Evolutionary conservation across 345 rosid species (phyloP).

Genomic region (Luvunga scandens): DNA sequence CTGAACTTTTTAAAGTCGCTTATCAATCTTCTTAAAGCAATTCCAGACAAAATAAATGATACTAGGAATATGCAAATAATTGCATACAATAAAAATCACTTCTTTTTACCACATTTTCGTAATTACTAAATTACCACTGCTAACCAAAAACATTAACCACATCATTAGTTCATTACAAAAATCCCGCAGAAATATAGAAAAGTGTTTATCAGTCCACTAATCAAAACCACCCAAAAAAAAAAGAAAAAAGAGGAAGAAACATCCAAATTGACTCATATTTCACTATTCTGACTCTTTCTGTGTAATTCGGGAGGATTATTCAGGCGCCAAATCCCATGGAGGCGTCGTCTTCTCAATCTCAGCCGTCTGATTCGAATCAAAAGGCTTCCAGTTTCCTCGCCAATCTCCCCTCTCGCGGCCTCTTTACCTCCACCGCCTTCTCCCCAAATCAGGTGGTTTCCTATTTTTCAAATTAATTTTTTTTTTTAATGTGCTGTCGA

Average conservation of each 20-base stretch:
- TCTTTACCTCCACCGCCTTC: slow-evolving; percentile 65
- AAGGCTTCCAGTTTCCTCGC: slow-evolving; percentile 57
- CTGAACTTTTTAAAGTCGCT: fast-evolving
- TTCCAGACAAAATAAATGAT: fast-evolving
- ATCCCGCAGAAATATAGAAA: too few relatives aligned
- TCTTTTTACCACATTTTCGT: too few relatives aligned
- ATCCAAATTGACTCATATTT: background rate
- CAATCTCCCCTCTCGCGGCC: slow-evolving; percentile 83
- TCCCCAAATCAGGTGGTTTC: slow-evolving; percentile 65
- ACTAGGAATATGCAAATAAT: too few relatives aligned
- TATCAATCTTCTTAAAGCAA: fast-evolving
- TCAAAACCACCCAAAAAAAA: background rate
- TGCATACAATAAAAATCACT: too few relatives aligned
- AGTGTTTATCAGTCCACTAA: background rate
- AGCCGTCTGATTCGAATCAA: slow-evolving; percentile 35
- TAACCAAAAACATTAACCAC: too few relatives aligned
- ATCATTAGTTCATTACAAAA: too few relatives aligned
- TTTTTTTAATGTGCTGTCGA: background rate
- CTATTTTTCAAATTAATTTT: background rate
- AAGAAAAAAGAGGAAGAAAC: background rate
- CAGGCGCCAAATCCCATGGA: slow-evolving; percentile 46
- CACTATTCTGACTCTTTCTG: background rate
- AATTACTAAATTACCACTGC: too few relatives aligned
- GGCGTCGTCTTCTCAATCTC: slow-evolving; percentile 42
- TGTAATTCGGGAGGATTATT: slow-evolving; percentile 28